Percentiles rank a stretch among this genome's conserved stretches.
Evolutionary conservation across 2,329 filamentous ascomycete species (phyloP).

Genomic region (Sordariomycetes sp.): DNA sequence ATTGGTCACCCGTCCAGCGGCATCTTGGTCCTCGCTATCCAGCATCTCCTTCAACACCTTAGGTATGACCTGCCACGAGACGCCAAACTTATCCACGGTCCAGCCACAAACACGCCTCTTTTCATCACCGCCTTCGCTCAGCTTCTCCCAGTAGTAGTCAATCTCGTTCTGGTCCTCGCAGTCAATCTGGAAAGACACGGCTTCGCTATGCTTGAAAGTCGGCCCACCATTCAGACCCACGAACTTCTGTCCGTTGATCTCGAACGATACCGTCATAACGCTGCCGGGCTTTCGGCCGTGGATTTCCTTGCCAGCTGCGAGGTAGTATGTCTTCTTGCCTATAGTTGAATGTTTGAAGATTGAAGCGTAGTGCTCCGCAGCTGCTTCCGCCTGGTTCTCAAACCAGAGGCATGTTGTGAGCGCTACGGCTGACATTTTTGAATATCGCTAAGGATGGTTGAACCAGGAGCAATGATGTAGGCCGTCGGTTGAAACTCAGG

Average conservation of each 20-base stretch:
- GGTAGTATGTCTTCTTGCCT: constrained; percentile 16
- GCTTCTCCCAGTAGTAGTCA: constrained; percentile 35
- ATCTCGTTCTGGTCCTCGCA: constrained; percentile 36
- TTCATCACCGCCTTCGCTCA: constrained; percentile 27
- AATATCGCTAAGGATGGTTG: no score
- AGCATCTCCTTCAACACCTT: constrained; percentile 23
- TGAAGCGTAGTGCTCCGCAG: constrained; percentile 29
- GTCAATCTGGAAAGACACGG: constrained; percentile 32
- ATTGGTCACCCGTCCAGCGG: constrained; percentile 15
- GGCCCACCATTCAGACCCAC: constrained; percentile 33
- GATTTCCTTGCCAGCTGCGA: constrained; percentile 14
- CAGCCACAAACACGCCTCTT: constrained; percentile 30
- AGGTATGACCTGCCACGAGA: constrained; percentile 37
- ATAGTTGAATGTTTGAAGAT: constrained; percentile 29
- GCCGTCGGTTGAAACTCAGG: no score
- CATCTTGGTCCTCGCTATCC: constrained; percentile 21
- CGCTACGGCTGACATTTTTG: constrained; percentile 1
- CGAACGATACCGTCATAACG: constrained; percentile 27
- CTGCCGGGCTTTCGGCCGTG: constrained; percentile 19
- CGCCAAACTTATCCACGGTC: constrained; percentile 34
- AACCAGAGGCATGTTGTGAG: constrained; percentile 31
- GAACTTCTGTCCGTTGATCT: constrained; percentile 27
- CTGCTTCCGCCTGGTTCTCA: constrained; percentile 27
- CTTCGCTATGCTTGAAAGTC: constrained; percentile 26
- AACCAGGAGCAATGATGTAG: no score